Conservation (phyloP, 495 filamentous ascomycete genomes). For the Copromyces sp. region DNA sequence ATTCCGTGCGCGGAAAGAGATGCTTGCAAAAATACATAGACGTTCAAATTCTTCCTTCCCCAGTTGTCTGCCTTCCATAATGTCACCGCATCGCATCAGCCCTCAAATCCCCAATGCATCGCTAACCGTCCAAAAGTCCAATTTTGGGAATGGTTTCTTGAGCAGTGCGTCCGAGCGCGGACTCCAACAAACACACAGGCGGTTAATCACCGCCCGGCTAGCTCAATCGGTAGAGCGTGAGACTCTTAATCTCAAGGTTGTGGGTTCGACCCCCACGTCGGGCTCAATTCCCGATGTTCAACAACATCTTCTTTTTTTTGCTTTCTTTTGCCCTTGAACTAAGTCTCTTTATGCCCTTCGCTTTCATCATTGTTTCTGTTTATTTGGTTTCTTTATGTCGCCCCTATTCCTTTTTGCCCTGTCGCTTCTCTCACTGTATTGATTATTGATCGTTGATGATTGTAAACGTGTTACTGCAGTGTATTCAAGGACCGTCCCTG, state of each 20-base stretch:
- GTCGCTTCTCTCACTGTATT: no score
- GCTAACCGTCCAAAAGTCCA: not conserved
- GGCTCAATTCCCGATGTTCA: constrained; percentile 8
- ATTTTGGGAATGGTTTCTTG: not conserved
- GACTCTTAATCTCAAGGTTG: constrained; percentile 59
- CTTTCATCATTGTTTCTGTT: not conserved
- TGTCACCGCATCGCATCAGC: not conserved
- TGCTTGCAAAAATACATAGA: no score
- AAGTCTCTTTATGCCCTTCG: not conserved
- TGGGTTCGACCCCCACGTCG: not conserved
- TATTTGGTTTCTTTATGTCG: not conserved
- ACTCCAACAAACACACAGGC: not conserved
- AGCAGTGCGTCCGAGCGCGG: not conserved
- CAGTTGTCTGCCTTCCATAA: no score
- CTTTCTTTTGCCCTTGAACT: not conserved
- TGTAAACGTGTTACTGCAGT: no score
- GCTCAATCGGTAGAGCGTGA: constrained; percentile 68
- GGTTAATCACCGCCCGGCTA: constrained; percentile 29
- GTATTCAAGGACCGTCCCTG: no score
- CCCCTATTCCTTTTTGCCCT: no score
- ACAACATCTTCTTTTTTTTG: not conserved
- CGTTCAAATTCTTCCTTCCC: no score
- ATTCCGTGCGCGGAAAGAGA: no score
- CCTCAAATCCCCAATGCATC: not conserved
- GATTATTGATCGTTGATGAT: no score